Evolutionary conservation across 75 land plant genomes (phyloP), one percentile per base, ranked within the genome.

Genomic region (Isoetes taiwanensis): DNA sequence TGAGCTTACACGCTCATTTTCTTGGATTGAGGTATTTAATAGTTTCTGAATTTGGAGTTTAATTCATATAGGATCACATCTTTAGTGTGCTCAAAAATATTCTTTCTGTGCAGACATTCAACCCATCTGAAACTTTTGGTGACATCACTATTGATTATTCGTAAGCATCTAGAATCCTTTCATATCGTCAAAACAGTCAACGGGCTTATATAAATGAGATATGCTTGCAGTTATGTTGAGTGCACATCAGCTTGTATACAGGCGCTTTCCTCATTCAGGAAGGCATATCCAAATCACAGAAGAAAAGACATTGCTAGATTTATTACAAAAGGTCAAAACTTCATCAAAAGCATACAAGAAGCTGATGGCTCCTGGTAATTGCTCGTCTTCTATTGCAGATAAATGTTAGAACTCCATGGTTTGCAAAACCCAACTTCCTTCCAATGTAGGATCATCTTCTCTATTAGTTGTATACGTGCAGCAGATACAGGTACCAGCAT

Each of bases 51-150:
- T 9, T 37, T 9, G 12, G 14, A 37, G 39, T 37, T 9, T 37
- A 9, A 37, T 14, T 9, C 39, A 37, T 14, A 37, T 14, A 37
- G 12, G 14, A 9, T 9, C 39, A 37, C 39, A 37, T 37, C 12
- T 37, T 9, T 37, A 37, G 9, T 9, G 9, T 37, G 39, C 39
- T 37, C 14, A 37, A 9, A 37, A 37, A 37, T 37, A 9, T 37
- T 37, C 39, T 37, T 14, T 14, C 21, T 57, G 30, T 59, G 39
- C 74, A 90, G 97, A 20, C 68, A 25, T 65, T 91, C 64, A 91
- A 91, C 35, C 95, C 97, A 41, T 78, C 97, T 29, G 97, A 91
- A 65, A 80, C 85, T 6, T 91, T 91, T 73, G 95, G 95, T 3
- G 85, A 91, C 54, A 87, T 87, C 53, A 83, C 81, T 8, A 87